A percentile compares a stretch with the other conserved stretches of the same genome.
Evolutionary conservation across 352 stramenopile species (phyloP).

Genomic region (Phytophthora cryptogea): DNA sequence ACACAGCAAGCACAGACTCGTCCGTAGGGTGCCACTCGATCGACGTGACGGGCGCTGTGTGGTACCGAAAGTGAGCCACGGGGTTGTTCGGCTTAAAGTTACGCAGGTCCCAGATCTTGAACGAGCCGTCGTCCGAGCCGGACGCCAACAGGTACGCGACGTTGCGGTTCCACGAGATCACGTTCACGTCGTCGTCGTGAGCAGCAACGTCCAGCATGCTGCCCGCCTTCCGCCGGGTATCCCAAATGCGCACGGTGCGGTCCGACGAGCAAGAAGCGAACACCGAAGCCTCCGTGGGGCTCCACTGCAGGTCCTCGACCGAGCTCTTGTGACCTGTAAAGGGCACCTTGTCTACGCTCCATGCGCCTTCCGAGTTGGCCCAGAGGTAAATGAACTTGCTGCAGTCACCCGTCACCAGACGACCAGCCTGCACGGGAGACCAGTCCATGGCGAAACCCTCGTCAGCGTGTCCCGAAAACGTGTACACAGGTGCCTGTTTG

Average conservation of each 20-base stretch:
- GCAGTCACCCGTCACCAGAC: conserved; percentile 96
- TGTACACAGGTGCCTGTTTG: conserved; percentile 87
- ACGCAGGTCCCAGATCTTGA: conserved; percentile 97
- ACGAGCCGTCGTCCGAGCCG: conserved; percentile 97
- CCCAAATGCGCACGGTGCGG: conserved; percentile 96
- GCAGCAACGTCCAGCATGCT: conserved; percentile 95
- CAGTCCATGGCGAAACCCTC: conserved; percentile 99
- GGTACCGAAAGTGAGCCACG: conserved; percentile 95
- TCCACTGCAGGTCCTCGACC: conserved; percentile 99
- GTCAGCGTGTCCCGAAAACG: conserved; percentile 94
- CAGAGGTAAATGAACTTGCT: conserved; percentile 97
- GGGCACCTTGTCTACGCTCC: conserved; percentile 89
- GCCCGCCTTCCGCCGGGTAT: conserved; percentile 92
- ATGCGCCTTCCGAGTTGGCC: conserved; percentile 74
- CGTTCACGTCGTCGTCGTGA: conserved; percentile 98
- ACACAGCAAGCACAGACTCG: conserved; percentile 96
- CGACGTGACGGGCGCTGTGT: conserved; percentile 96
- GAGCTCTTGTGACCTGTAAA: conserved; percentile 92
- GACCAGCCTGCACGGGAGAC: conserved; percentile 88
- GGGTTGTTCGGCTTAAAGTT: conserved; percentile 91
- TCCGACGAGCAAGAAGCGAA: conserved; percentile 96
- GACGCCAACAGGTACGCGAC: conserved; percentile 97
- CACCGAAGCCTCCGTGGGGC: conserved; percentile 95
- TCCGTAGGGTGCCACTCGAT: conserved; percentile 99
- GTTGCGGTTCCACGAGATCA: conserved; percentile 98